Conservation (phyloP, 1,139 yeast species). For the Komagataea norvegica region DNA sequence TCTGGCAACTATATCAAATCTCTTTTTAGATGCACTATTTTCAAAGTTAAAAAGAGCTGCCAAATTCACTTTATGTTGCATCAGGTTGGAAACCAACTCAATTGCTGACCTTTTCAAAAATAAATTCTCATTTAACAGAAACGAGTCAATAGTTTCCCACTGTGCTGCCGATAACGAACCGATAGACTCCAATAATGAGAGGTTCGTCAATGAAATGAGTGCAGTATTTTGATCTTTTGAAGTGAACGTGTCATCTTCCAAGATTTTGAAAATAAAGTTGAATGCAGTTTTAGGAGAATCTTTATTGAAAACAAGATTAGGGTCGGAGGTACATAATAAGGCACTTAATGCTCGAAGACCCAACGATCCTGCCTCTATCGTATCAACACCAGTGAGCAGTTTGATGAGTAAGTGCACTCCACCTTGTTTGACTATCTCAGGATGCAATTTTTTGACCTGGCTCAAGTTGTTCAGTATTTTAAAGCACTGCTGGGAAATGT, state of each 20-base stretch:
- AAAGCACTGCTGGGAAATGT: conserved; percentile 16
- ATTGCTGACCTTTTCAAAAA: conserved; percentile 20
- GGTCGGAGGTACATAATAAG: conserved; percentile 37
- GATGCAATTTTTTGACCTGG: conserved; percentile 21
- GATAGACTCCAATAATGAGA: conserved; percentile 17
- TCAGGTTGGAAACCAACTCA: conserved; percentile 23
- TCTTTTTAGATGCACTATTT: conserved; percentile 13
- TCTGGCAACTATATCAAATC: conserved; percentile 19
- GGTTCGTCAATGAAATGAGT: conserved; percentile 21
- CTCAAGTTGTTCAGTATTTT: conserved; percentile 16
- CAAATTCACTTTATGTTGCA: conserved; percentile 19
- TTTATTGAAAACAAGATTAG: conserved; percentile 33
- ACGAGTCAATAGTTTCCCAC: conserved; percentile 22
- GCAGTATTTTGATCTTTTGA: conserved; percentile 18
- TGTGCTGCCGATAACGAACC: conserved; percentile 16
- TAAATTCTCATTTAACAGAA: conserved; percentile 13
- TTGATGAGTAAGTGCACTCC: conserved; percentile 36
- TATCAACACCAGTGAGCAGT: conserved; percentile 30
- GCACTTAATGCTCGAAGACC: conserved; percentile 34
- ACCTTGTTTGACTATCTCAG: conserved; percentile 43
- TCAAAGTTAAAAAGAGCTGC: conserved; percentile 22
- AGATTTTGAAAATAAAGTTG: conserved; percentile 40
- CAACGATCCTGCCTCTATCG: conserved; percentile 10
- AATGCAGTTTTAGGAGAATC: conserved; percentile 37
- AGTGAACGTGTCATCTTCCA: conserved; percentile 20